phyloP scores from a whole-genome alignment of 192 early-diverging fungal genomes.

The Coemansia sp. region DNA sequence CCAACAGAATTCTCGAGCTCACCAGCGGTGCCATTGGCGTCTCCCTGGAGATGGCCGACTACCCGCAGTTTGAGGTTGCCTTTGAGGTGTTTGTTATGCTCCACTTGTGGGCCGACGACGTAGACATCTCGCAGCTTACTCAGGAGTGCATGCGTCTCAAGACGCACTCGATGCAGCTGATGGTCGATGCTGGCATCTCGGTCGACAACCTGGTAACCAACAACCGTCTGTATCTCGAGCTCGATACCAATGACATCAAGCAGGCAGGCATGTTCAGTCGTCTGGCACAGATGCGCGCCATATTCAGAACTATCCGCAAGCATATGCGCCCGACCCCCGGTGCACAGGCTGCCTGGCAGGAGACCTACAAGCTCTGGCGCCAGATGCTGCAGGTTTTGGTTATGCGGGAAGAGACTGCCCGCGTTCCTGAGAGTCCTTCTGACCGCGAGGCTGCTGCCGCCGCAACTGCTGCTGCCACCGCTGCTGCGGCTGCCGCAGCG shows the following conservation, averaged over 20 bases:
- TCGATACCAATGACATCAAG: conserved; percentile 82
- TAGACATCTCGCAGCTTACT: conserved; percentile 46
- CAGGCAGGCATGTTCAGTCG: conserved; percentile 48
- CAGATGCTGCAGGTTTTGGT: conserved; percentile 53
- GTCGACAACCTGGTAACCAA: conserved; percentile 68
- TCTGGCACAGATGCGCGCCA: conserved; percentile 50
- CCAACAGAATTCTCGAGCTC: conserved; percentile 73
- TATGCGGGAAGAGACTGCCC: conserved; percentile 50
- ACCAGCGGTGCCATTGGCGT: conserved; percentile 63
- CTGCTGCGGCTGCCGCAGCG: conserved; percentile 2
- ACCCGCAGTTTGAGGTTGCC: conserved; percentile 56
- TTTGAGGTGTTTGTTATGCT: conserved; percentile 66
- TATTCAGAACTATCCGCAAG: conserved; percentile 52
- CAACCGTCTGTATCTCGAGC: conserved; percentile 86
- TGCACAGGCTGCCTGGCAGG: conserved; percentile 53
- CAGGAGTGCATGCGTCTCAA: conserved; percentile 46
- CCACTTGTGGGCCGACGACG: conserved; percentile 62
- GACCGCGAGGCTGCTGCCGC: conserved; percentile 24
- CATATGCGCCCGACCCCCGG: conserved; percentile 49
- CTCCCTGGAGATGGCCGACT: conserved; percentile 49
- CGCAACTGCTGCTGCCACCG: neutral
- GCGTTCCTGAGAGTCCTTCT: conserved; percentile 22
- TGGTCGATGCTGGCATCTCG: conserved; percentile 63
- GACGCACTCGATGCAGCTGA: conserved; percentile 39
- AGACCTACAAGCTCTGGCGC: conserved; percentile 54